A percentile compares a stretch with the other conserved stretches of the same genome.
These are phyloP conservation scores for Mentha longifolia DNA, from an alignment of 257 asterid genomes.

Conservation along the genomic window DNA sequence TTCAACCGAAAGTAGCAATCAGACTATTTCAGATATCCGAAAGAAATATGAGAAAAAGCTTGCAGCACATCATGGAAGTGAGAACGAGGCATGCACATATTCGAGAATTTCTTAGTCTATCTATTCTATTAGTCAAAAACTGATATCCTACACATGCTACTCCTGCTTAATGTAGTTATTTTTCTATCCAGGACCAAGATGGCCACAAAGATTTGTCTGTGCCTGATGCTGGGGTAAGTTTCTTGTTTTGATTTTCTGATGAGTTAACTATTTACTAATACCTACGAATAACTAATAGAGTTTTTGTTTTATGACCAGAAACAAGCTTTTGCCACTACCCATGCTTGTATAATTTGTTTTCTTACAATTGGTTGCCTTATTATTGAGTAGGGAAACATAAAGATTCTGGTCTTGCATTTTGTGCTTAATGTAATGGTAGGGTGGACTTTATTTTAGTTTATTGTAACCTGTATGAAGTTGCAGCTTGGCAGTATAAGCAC, in stretches of 20 bases:
- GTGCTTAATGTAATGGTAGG: neutral
- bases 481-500: constrained; percentile 17
- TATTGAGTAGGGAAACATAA: constrained; percentile 27
- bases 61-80: constrained; percentile 79
- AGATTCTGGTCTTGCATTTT: constrained; percentile 22
- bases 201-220: constrained; percentile 74
- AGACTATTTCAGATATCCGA: constrained; percentile 80
- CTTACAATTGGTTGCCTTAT: constrained; percentile 16
- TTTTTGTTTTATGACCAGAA: constrained; percentile 17
- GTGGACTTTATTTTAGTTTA: constrained; percentile 1
- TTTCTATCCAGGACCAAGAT: constrained; percentile 64
- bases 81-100: constrained; percentile 62
- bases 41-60: constrained; percentile 96
- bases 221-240: constrained; percentile 93
- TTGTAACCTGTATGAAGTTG: constrained; percentile 13
- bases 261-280: neutral
- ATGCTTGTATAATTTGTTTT: constrained; percentile 19
- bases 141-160: constrained; percentile 25
- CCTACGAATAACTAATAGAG: neutral
- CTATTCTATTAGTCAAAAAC: constrained; percentile 31
- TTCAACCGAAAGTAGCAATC: constrained; percentile 57
- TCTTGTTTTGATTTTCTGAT: constrained; percentile 30
- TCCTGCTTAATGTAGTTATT: constrained; percentile 31
- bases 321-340: constrained; percentile 19
- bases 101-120: constrained; percentile 28